A percentile compares a stretch with the other conserved stretches of the same genome.
Conservation (phyloP, 768 basidiomycete genomes). For the Dacryopinax spathularia region DNA sequence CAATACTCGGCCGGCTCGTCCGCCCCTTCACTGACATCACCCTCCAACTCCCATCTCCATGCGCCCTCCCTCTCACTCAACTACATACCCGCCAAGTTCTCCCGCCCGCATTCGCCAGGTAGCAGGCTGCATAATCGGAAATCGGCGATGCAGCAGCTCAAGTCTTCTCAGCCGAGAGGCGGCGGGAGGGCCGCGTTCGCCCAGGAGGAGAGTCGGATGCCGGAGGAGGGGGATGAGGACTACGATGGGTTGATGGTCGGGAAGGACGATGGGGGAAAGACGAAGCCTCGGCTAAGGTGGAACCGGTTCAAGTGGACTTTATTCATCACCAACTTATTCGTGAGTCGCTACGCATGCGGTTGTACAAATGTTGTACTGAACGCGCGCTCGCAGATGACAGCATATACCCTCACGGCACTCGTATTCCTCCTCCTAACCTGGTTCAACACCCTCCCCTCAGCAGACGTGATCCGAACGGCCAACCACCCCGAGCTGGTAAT, state of each 20-base stretch:
- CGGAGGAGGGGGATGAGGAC: constrained; percentile 38
- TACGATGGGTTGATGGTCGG: constrained; percentile 30
- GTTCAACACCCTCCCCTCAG: constrained; percentile 56
- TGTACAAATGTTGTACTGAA: too few species aligned
- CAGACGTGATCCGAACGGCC: constrained; percentile 58
- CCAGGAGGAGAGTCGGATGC: constrained; percentile 40
- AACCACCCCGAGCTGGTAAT: constrained; percentile 55
- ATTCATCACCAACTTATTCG: constrained; percentile 48
- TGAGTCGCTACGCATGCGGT: constrained; percentile 23
- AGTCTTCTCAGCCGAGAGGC: constrained; percentile 44
- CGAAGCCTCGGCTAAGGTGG: constrained; percentile 45
- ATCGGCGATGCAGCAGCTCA: constrained; percentile 17
- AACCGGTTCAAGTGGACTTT: constrained; percentile 75
- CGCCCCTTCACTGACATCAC: not conserved
- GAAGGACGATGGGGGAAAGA: constrained; percentile 25
- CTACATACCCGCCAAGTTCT: constrained; percentile 67
- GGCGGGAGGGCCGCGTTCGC: constrained; percentile 57
- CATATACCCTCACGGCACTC: constrained; percentile 46
- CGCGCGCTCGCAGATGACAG: constrained; percentile 32
- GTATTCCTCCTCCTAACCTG: constrained; percentile 58
- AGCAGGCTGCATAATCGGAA: constrained; percentile 31
- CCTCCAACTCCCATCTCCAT: not conserved
- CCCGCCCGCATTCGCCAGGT: constrained; percentile 30
- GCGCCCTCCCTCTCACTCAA: constrained; percentile 41
- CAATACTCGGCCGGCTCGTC: not conserved